phyloP scores from a whole-genome alignment of 306 rosid genomes.

The Sindora glabra region DNA sequence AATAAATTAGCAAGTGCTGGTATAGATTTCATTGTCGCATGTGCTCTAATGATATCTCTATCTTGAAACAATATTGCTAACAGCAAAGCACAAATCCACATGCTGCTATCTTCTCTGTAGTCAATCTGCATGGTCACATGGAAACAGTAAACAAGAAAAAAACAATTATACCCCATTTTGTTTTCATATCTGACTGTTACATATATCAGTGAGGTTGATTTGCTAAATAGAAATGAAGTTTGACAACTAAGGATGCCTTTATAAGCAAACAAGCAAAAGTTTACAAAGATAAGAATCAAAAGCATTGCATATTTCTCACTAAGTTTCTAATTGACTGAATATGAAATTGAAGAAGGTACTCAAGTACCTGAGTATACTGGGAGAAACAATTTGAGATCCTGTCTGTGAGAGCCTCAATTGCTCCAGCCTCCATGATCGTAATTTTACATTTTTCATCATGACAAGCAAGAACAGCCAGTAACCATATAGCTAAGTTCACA shows the following conservation, averaged over 20 bases:
- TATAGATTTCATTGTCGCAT: constrained; percentile 75
- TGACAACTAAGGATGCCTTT: neutral
- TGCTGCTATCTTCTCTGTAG: constrained; percentile 81
- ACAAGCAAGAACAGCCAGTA: constrained; percentile 80
- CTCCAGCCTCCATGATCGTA: constrained; percentile 88
- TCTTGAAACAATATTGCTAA: constrained; percentile 85
- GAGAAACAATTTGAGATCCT: constrained; percentile 69
- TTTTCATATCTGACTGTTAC: neutral
- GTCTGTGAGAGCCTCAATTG: constrained; percentile 76
- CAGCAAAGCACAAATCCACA: constrained; percentile 82
- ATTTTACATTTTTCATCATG: constrained; percentile 62
- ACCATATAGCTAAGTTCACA: constrained; percentile 77
- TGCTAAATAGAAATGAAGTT: constrained; percentile 3
- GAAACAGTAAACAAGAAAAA: constrained; percentile 14
- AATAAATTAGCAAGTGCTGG: constrained; percentile 76
- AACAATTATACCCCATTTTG: neutral
- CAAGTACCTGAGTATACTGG: constrained; percentile 76
- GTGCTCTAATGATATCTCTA: constrained; percentile 89
- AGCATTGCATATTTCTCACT: neutral
- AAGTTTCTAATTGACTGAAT: neutral
- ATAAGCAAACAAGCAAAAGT: neutral
- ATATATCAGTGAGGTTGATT: neutral
- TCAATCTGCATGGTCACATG: constrained; percentile 55
- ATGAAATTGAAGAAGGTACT: constrained; percentile 5
- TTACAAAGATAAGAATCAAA: constrained; percentile 8